Conservation (phyloP, 2,329 filamentous ascomycete species). For the Alternaria sp. region DNA sequence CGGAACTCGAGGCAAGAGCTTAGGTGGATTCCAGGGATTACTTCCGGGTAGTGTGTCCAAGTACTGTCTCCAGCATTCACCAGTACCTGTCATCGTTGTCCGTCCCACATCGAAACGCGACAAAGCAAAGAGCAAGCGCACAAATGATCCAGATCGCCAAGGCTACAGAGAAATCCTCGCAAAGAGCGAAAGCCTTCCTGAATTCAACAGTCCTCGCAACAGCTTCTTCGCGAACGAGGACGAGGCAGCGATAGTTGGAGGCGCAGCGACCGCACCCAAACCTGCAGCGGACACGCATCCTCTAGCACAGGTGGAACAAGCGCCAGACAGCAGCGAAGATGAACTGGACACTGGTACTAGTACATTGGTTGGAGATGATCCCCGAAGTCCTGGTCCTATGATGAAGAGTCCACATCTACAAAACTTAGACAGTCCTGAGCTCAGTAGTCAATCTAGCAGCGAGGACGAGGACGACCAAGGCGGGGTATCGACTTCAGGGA, state of each 20-base stretch:
- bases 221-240: constrained; percentile 54
- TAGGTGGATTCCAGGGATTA: constrained; percentile 86
- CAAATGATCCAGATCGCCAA: constrained; percentile 76
- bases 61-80: constrained; percentile 92
- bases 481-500: constrained; percentile 26
- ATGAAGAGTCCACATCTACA: constrained; percentile 53
- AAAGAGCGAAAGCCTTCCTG: constrained; percentile 67
- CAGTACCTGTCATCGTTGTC: constrained; percentile 92
- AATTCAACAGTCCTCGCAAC: constrained; percentile 57
- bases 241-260: constrained; percentile 60
- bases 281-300: constrained; percentile 40
- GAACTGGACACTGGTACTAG: constrained; percentile 20
- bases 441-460: constrained; percentile 48
- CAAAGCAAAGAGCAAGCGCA: constrained; percentile 88
- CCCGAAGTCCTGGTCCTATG: constrained; percentile 44
- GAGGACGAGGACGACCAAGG: constrained; percentile 43
- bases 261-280: constrained; percentile 58
- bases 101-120: constrained; percentile 85
- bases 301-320: constrained; percentile 41
- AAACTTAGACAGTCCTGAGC: constrained; percentile 52
- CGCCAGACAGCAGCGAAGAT: constrained; percentile 31
- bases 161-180: constrained; percentile 82
- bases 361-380: constrained; percentile 30
- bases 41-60: constrained; percentile 91
- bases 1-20: constrained; percentile 83